Percentiles rank a stretch among this genome's conserved stretches.
These are phyloP conservation scores for Phytophthora tubulina DNA, from an alignment of 352 stramenopile species.

Conservation along the genomic window DNA sequence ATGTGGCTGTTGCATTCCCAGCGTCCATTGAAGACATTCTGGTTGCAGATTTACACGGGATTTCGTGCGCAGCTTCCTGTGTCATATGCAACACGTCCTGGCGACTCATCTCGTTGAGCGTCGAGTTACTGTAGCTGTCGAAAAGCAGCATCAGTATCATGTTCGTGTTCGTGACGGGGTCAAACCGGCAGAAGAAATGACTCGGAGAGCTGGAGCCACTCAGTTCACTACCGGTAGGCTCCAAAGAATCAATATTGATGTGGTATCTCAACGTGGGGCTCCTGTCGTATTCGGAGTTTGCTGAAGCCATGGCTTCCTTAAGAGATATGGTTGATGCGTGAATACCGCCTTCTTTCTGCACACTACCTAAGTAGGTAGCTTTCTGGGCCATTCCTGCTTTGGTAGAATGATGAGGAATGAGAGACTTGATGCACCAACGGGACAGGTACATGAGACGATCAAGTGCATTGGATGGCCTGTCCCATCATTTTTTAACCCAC, in stretches of 20 bases:
- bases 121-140: conserved; percentile 50
- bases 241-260: conserved; percentile 32
- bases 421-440: no score
- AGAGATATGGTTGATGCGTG: neutral
- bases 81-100: conserved; percentile 63
- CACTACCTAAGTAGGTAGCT: no score
- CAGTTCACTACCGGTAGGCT: conserved; percentile 17
- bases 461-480: no score
- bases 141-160: conserved; percentile 56
- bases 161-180: conserved; percentile 43
- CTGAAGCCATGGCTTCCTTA: conserved; percentile 21
- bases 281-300: conserved; percentile 21
- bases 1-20: neutral
- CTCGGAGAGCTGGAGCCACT: conserved; percentile 35
- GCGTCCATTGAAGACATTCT: no score
- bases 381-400: no score
- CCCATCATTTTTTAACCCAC: no score
- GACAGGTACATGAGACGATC: no score
- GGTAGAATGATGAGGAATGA: no score
- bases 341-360: no score
- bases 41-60: neutral
- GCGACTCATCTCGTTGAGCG: conserved; percentile 59
- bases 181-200: conserved; percentile 48
- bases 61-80: conserved; percentile 48
- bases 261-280: conserved; percentile 32